These are phyloP conservation scores for Pseudogymnoascus sp. DNA, from an alignment of 2,329 filamentous ascomycete genomes.

Conservation along the genomic window DNA sequence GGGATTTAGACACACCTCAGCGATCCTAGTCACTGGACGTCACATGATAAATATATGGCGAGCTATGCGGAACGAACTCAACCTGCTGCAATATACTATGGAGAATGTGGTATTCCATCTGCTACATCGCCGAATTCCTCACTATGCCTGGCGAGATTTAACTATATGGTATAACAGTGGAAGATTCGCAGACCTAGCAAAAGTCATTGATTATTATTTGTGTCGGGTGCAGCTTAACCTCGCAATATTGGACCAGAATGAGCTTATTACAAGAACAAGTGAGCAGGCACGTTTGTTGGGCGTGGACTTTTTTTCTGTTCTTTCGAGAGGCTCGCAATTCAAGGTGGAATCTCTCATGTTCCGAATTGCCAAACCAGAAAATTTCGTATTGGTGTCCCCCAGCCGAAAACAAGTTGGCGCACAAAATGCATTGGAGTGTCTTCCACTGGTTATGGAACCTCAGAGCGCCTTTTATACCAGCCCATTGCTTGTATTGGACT, in stretches of 20 bases:
- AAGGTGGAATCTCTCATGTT: slow-evolving; percentile 99
- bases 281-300: slow-evolving; percentile 90
- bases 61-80: slow-evolving; percentile 88
- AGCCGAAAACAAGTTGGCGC: slow-evolving; percentile 84
- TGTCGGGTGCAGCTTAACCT: slow-evolving; percentile 70
- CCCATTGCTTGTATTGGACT: slow-evolving; percentile 84
- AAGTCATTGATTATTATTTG: slow-evolving; percentile 69
- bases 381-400: slow-evolving; percentile 82
- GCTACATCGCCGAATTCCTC: slow-evolving; percentile 76
- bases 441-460: slow-evolving; percentile 95
- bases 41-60: slow-evolving; percentile 98
- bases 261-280: slow-evolving; percentile 78
- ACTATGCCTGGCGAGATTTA: slow-evolving; percentile 71
- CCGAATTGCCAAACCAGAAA: slow-evolving; percentile 93
- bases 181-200: slow-evolving; percentile 59
- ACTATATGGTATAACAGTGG: slow-evolving; percentile 72
- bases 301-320: slow-evolving; percentile 94
- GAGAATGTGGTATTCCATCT: slow-evolving; percentile 93
- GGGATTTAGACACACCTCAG: slow-evolving; percentile 91
- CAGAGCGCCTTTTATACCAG: slow-evolving; percentile 90
- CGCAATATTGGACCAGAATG: slow-evolving; percentile 85
- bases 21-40: slow-evolving; percentile 82
- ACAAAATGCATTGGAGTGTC: slow-evolving; percentile 88
- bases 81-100: slow-evolving; percentile 87
- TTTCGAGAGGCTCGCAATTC: slow-evolving; percentile 90